phyloP scores from a whole-genome alignment of 495 filamentous ascomycete genomes.

The Hyphodiscus hymeniophilus region DNA sequence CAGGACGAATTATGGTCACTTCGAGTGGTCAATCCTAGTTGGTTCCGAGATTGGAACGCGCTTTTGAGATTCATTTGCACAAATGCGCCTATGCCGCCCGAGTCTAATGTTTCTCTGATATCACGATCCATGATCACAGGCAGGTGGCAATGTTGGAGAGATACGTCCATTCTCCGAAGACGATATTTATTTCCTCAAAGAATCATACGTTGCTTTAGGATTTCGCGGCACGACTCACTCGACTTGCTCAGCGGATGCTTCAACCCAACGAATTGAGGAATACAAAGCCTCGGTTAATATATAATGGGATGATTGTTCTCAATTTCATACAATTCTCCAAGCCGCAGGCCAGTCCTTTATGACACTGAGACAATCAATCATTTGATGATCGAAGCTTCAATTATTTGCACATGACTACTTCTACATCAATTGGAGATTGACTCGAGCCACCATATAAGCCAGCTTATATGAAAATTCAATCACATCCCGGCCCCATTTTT shows the following conservation, averaged over 20 bases:
- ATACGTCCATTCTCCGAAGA: slow-evolving; percentile 7
- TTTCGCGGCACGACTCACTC: slow-evolving; percentile 12
- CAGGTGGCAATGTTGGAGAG: slow-evolving; percentile 16
- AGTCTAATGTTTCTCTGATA: slow-evolving; percentile 15
- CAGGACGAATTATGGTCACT: background rate
- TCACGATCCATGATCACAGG: slow-evolving; percentile 18
- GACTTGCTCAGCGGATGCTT: slow-evolving; percentile 16
- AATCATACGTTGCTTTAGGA: slow-evolving; percentile 9
- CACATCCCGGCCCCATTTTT: slow-evolving; percentile 30
- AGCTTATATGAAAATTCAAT: slow-evolving; percentile 42
- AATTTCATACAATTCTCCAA: no score
- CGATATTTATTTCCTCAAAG: slow-evolving; percentile 15
- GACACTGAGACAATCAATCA: slow-evolving; percentile 45
- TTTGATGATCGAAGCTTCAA: slow-evolving; percentile 42
- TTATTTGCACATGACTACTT: slow-evolving; percentile 4
- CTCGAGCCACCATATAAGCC: slow-evolving; percentile 38
- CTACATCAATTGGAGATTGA: slow-evolving; percentile 6
- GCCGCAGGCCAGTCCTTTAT: slow-evolving; percentile 10
- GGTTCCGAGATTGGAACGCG: slow-evolving; percentile 3
- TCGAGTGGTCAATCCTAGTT: background rate
- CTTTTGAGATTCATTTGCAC: slow-evolving; percentile 11
- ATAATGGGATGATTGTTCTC: no score
- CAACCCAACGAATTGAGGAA: slow-evolving; percentile 1
- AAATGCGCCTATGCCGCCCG: slow-evolving; percentile 19
- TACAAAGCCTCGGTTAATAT: background rate